Conservation (phyloP, 495 filamentous ascomycete genomes). For the Viridothelium virens region DNA sequence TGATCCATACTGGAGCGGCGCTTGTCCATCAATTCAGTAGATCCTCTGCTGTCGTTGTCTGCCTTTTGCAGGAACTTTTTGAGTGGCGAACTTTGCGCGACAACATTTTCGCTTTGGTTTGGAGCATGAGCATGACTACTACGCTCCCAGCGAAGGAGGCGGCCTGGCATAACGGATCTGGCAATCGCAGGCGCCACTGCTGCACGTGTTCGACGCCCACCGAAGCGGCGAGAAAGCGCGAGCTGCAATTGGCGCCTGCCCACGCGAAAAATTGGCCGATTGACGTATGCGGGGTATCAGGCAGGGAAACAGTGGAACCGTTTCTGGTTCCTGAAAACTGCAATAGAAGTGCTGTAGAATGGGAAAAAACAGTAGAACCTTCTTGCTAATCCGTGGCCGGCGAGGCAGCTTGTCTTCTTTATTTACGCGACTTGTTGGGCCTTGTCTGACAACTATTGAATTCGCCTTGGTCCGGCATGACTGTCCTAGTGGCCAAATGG, state of each 20-base stretch:
- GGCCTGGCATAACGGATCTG: background rate
- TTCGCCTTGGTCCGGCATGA: background rate
- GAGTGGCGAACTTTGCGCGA: background rate
- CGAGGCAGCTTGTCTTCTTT: background rate
- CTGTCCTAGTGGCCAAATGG: background rate
- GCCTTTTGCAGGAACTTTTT: background rate
- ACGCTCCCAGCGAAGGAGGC: constrained; percentile 6
- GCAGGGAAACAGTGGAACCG: background rate
- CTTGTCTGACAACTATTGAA: background rate
- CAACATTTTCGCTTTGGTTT: background rate
- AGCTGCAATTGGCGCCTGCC: background rate
- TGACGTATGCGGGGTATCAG: background rate
- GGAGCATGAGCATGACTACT: background rate
- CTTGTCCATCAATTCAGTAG: background rate
- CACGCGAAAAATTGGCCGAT: background rate
- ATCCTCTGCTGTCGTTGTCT: background rate
- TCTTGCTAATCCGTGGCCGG: background rate
- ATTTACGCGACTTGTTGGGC: background rate
- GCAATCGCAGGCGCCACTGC: background rate
- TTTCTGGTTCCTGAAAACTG: background rate
- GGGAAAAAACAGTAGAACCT: background rate
- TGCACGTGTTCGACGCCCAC: background rate
- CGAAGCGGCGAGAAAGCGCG: background rate
- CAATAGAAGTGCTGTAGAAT: background rate
- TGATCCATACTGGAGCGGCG: background rate